These are phyloP conservation scores for Leishmania amazonensis DNA, from an alignment of 208 protist genomes.

Conservation along the genomic window DNA sequence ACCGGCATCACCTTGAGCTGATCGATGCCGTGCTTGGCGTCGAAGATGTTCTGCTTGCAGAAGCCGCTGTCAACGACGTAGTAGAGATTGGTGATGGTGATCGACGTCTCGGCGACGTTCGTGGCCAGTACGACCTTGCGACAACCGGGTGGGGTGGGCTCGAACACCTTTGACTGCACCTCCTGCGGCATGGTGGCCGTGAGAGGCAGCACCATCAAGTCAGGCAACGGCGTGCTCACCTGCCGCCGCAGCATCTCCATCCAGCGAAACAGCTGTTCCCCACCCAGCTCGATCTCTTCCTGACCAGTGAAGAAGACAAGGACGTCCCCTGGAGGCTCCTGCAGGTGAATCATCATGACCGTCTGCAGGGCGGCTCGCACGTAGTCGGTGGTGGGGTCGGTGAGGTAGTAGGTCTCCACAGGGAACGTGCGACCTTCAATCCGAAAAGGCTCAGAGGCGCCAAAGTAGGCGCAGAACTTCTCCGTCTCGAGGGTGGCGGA, in stretches of 20 bases:
- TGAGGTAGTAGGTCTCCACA: slow-evolving; percentile 97
- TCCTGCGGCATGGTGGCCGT: slow-evolving; percentile 98
- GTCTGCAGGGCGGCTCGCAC: slow-evolving; percentile 96
- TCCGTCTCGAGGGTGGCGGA: slow-evolving; percentile 98
- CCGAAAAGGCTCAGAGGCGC: slow-evolving; percentile 94
- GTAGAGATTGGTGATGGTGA: slow-evolving; percentile 99
- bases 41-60: slow-evolving; percentile 98
- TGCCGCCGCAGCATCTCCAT: slow-evolving; percentile 75
- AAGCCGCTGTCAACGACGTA: slow-evolving; percentile 99
- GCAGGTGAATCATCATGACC: slow-evolving; percentile 98
- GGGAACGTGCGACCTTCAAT: slow-evolving; percentile 98
- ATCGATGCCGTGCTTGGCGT: slow-evolving; percentile 97
- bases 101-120: slow-evolving; percentile 99
- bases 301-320: slow-evolving; percentile 99
- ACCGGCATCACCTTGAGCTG: slow-evolving; percentile 97
- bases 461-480: slow-evolving; percentile 99
- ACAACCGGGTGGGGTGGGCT: slow-evolving; percentile 90
- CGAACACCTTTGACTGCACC: slow-evolving; percentile 98
- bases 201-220: slow-evolving; percentile 97
- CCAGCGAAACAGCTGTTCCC: slow-evolving; percentile 95
- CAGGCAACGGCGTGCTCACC: slow-evolving; percentile 71
- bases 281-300: slow-evolving; percentile 99
- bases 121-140: slow-evolving; percentile 99
- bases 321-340: slow-evolving; percentile 98
- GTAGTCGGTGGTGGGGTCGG: slow-evolving; percentile 96